Evolutionary conservation across 495 filamentous ascomycete species (phyloP).

Genomic region (Talaromyces wortmannii): DNA sequence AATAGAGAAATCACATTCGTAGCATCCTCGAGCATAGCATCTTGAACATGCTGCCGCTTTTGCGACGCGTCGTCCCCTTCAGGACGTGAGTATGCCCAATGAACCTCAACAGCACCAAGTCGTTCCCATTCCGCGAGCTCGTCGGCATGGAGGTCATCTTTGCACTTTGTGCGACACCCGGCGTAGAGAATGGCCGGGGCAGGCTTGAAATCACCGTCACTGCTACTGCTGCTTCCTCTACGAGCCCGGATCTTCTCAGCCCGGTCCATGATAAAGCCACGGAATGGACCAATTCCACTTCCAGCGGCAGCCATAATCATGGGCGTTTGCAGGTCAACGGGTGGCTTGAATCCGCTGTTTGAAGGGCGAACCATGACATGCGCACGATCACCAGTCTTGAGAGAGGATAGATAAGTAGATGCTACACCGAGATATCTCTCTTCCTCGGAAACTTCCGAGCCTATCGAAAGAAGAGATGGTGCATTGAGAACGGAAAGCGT

Average conservation of each 20-base stretch:
- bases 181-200: slow-evolving; percentile 57
- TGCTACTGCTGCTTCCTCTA: slow-evolving; percentile 9
- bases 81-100: slow-evolving; percentile 46
- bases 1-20: slow-evolving; percentile 47
- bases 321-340: slow-evolving; percentile 51
- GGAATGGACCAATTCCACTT: slow-evolving; percentile 60
- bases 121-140: slow-evolving; percentile 54
- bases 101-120: slow-evolving; percentile 50
- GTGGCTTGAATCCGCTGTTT: slow-evolving; percentile 61
- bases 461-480: slow-evolving; percentile 40
- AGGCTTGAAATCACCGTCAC: slow-evolving; percentile 21
- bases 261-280: slow-evolving; percentile 64
- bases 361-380: slow-evolving; percentile 52
- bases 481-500: slow-evolving; percentile 60
- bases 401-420: slow-evolving; percentile 49
- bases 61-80: slow-evolving; percentile 16
- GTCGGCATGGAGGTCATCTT: slow-evolving; percentile 53
- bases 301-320: slow-evolving; percentile 57
- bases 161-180: slow-evolving; percentile 51
- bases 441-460: slow-evolving; percentile 14
- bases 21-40: slow-evolving; percentile 46
- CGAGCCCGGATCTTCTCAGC: slow-evolving; percentile 47
- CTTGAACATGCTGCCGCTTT: slow-evolving; percentile 44
- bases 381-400: slow-evolving; percentile 53
- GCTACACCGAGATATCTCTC: slow-evolving; percentile 49